These are phyloP conservation scores for Beauveria brongniartii DNA, from an alignment of 2,329 filamentous ascomycete species.

Conservation along the genomic window DNA sequence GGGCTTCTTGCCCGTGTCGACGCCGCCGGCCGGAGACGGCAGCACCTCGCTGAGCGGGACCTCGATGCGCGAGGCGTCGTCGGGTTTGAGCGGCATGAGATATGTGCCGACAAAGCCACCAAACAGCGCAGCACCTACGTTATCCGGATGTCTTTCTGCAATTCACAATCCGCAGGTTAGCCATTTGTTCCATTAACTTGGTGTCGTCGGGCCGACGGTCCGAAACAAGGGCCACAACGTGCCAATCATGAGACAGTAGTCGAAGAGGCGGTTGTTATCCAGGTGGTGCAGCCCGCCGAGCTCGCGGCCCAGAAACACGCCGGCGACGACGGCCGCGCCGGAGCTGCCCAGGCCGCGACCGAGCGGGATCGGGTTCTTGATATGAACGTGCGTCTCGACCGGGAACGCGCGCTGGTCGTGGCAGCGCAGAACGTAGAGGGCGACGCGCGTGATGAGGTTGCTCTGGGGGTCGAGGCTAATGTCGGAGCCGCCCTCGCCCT, in stretches of 20 bases:
- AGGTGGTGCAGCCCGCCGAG: conserved; percentile 70
- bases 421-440: conserved; percentile 89
- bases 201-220: too few species aligned
- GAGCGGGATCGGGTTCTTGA: conserved; percentile 90
- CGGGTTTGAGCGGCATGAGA: conserved; percentile 81
- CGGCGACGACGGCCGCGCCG: conserved; percentile 88
- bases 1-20: conserved; percentile 80
- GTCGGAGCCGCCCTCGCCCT: conserved; percentile 60
- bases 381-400: conserved; percentile 78
- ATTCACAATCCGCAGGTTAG: not conserved
- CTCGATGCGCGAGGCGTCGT: conserved; percentile 83
- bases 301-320: conserved; percentile 86
- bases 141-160: conserved; percentile 79
- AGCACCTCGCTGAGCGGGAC: conserved; percentile 92
- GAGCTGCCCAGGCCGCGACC: conserved; percentile 91
- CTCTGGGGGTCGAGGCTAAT: conserved; percentile 77
- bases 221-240: conserved; percentile 16
- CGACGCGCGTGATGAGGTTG: conserved; percentile 90
- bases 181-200: not conserved
- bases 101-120: conserved; percentile 97
- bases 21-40: conserved; percentile 78
- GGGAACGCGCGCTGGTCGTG: conserved; percentile 83
- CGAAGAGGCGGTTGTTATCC: conserved; percentile 74
- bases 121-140: conserved; percentile 89
- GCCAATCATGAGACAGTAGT: conserved; percentile 97